Evolutionary conservation across 352 stramenopile species (phyloP), one percentile per base, ranked within the genome.

Genomic region (Paralagenidium karlingii): DNA sequence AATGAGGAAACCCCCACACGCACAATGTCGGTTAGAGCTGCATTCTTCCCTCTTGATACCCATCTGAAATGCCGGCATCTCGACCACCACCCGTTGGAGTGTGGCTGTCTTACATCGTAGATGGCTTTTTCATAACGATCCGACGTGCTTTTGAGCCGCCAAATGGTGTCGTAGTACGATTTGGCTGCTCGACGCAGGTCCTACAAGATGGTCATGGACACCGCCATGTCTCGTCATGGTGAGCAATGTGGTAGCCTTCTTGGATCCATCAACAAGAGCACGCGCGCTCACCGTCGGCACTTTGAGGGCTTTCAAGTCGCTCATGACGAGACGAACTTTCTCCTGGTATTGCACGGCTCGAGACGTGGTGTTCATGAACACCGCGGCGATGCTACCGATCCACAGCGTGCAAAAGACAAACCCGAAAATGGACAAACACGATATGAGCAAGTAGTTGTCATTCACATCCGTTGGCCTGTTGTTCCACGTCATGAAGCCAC

Each of bases 121-220:
- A 80, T 80, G 13, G 62, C 62, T 40, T 76, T 76, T 22, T 80
- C 66, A 27, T 77, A 77, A 2, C 66, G 60, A 32, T 80, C 66
- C 2, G 66, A 80, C 0, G 64, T 80, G 47, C 77, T 80, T 30
- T 75, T 75, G 55, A 80, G 68, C 24, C 66, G 55, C 66, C 66
- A 80, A 8, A 80, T 51, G 30, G 60, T 77, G 43, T 80, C 66
- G 32, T 80, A 80, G 43, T 80, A 80, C 18, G 51, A 58, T 40
- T 63, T 77, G 8, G 63, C 52, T 13, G 63, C 40, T 36, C 64
- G 68, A n/a, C 66, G 66, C 7, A 80, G 48, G 24, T 80, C 66
- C n/a, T n/a, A n/a, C n/a, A n/a, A n/a, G n/a, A n/a, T n/a, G n/a
- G n/a, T n/a, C n/a, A n/a, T n/a, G 29, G 38, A 46, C 31, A 11